phyloP scores from a whole-genome alignment of 2,329 filamentous ascomycete species.

The Apiospora pterosperma region DNA sequence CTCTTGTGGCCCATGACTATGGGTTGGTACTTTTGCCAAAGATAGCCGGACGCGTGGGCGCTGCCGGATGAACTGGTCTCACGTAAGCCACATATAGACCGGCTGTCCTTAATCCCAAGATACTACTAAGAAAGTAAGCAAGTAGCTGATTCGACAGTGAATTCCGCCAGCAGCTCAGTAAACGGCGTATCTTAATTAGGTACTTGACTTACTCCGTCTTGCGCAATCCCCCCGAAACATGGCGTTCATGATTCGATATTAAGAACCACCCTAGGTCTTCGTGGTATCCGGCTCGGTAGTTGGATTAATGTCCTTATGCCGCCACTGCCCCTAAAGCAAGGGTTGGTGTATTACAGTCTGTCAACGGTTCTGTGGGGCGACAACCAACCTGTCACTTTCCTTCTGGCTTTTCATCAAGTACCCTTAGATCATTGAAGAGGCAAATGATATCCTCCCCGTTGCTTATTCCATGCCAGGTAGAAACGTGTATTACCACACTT shows the following conservation, averaged over 20 bases:
- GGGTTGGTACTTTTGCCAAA: not conserved
- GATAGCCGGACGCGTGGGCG: not conserved
- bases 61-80: not conserved
- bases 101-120: not conserved
- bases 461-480: conserved; percentile 13
- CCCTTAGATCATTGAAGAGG: conserved; percentile 9
- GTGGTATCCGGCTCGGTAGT: too few relatives aligned
- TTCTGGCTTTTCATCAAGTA: conserved; percentile 29
- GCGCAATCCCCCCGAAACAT: too few relatives aligned
- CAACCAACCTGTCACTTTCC: conserved; percentile 23
- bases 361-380: too few relatives aligned
- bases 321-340: conserved; percentile 9
- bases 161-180: too few relatives aligned
- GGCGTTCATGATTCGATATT: too few relatives aligned
- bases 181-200: too few relatives aligned
- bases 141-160: conserved; percentile 6
- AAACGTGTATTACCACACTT: conserved; percentile 14
- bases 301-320: too few relatives aligned
- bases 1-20: too few relatives aligned
- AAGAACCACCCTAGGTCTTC: too few relatives aligned
- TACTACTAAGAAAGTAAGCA: not conserved
- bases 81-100: not conserved
- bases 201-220: too few relatives aligned
- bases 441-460: conserved; percentile 14
- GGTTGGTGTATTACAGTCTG: conserved; percentile 15